A percentile compares a stretch with the other conserved stretches of the same genome.
These are phyloP conservation scores for Diaporthe ampelina DNA, from an alignment of 2,329 filamentous ascomycete genomes.

Conservation along the genomic window DNA sequence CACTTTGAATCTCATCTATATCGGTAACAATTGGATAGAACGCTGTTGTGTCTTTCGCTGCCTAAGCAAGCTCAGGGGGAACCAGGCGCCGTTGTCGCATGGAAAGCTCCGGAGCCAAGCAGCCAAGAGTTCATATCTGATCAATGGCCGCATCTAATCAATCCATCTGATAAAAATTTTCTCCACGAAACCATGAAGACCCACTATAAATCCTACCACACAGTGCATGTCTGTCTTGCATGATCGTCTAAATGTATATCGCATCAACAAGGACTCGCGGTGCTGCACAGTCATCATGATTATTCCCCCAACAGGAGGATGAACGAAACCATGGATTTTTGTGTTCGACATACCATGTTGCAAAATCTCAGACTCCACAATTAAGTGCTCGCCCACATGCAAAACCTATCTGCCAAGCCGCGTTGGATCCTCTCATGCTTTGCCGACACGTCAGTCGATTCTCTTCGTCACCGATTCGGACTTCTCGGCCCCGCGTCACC, in stretches of 20 bases:
- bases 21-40: background rate
- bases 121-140: conserved; percentile 1
- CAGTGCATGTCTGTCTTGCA: background rate
- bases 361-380: background rate
- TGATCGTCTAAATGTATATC: background rate
- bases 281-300: background rate
- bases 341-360: background rate
- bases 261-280: too few species aligned
- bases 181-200: background rate
- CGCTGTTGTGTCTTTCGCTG: background rate
- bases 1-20: background rate
- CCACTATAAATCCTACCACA: background rate
- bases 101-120: background rate
- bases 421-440: background rate
- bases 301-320: background rate
- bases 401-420: background rate
- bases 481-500: background rate
- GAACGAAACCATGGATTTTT: background rate
- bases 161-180: conserved; percentile 25
- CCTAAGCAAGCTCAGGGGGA: background rate
- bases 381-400: background rate
- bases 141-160: conserved; percentile 15
- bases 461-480: background rate
- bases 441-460: background rate
- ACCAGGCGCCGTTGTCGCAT: conserved; percentile 6